Percentiles rank a stretch among this genome's conserved stretches.
Conservation (phyloP, 73 alveolate genomes). For the Breviolum minutum region DNA sequence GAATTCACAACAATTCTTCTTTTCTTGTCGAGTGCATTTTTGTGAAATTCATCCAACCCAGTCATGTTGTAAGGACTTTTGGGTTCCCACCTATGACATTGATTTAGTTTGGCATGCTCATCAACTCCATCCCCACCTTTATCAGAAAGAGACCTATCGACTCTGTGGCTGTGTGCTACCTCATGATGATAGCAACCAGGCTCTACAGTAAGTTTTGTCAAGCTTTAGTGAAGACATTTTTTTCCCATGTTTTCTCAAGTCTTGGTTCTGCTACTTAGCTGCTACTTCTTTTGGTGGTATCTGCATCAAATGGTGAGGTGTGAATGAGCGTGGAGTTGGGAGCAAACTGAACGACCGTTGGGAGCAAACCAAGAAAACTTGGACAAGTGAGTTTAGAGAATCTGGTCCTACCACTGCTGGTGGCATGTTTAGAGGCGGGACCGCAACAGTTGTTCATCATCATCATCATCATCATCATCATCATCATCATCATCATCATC, state of each 20-base stretch:
- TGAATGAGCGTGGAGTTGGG: neutral
- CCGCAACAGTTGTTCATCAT: neutral
- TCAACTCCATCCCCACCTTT: neutral
- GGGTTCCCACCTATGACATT: constrained; percentile 19
- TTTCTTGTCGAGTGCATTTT: neutral
- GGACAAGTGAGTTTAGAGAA: neutral
- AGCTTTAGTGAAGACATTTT: neutral
- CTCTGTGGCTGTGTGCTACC: constrained; percentile 1
- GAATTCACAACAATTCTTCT: no score
- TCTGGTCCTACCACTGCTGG: neutral
- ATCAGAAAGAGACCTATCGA: neutral
- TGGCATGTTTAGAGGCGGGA: constrained; percentile 15
- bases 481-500: no score
- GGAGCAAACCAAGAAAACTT: neutral
- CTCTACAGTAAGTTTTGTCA: neutral
- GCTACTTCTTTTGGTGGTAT: no score
- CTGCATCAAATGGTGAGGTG: neutral
- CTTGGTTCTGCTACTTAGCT: neutral
- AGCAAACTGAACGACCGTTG: neutral
- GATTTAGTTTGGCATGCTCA: constrained; percentile 20
- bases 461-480: neutral
- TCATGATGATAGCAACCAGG: constrained; percentile 7
- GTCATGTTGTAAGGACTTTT: neutral
- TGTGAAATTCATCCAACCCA: neutral
- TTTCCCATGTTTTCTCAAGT: no score